These are phyloP conservation scores for Melanomma pulvis-pyrius DNA, from an alignment of 495 filamentous ascomycete genomes.

Conservation along the genomic window DNA sequence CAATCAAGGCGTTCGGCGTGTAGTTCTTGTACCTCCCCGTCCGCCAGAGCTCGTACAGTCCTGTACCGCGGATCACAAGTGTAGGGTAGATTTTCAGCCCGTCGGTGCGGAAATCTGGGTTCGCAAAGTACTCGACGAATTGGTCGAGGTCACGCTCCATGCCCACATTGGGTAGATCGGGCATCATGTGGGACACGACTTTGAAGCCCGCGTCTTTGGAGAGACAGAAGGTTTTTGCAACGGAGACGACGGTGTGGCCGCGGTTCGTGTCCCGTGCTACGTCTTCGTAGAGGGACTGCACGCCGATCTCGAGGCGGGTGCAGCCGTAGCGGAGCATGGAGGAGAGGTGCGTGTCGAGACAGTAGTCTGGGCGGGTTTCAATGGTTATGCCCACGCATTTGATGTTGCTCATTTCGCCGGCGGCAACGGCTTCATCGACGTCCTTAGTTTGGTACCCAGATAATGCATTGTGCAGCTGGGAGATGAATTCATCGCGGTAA, in stretches of 20 bases:
- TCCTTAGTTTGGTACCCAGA: slow-evolving; percentile 88
- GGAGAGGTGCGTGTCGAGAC: slow-evolving; percentile 84
- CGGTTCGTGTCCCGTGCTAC: slow-evolving; percentile 98
- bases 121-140: slow-evolving; percentile 97
- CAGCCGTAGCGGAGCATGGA: slow-evolving; percentile 97
- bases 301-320: slow-evolving; percentile 90
- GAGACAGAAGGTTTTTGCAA: slow-evolving; percentile 90
- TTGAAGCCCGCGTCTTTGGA: slow-evolving; percentile 98
- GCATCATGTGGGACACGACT: slow-evolving; percentile 99
- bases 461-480: slow-evolving; percentile 93
- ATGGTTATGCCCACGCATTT: slow-evolving; percentile 99
- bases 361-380: slow-evolving; percentile 96
- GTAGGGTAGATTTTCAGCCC: slow-evolving; percentile 98
- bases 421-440: slow-evolving; percentile 92
- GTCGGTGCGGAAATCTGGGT: slow-evolving; percentile 95
- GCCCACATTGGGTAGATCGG: slow-evolving; percentile 94
- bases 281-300: slow-evolving; percentile 96
- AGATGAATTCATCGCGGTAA: slow-evolving; percentile 90
- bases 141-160: slow-evolving; percentile 97
- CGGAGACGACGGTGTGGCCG: slow-evolving; percentile 91
- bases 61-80: slow-evolving; percentile 94
- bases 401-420: slow-evolving; percentile 87
- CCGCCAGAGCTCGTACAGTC: slow-evolving; percentile 95
- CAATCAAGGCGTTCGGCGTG: slow-evolving; percentile 92
- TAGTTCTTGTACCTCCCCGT: slow-evolving; percentile 98